phyloP scores from a whole-genome alignment of 1,284 basidiomycete genomes.

The Hymenochaete sp. region DNA sequence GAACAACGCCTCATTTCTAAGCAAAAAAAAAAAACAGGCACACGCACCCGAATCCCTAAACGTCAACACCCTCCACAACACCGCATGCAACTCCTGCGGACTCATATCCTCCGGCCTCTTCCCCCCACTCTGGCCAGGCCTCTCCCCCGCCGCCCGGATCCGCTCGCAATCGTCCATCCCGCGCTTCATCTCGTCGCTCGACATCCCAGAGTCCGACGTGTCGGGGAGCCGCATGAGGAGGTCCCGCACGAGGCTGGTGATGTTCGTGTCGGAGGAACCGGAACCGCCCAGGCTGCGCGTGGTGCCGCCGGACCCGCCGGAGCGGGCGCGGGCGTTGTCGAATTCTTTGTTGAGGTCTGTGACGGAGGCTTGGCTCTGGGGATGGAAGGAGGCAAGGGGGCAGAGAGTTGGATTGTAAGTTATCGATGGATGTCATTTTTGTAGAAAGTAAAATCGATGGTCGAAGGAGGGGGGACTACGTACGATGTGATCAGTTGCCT shows the following conservation, averaged over 20 bases:
- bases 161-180: slow-evolving; percentile 73
- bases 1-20: too few relatives aligned
- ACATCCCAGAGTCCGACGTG: slow-evolving; percentile 25
- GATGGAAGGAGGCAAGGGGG: too few relatives aligned
- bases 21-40: slow-evolving; percentile 7
- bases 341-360: slow-evolving; percentile 80
- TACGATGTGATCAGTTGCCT: slow-evolving; percentile 67
- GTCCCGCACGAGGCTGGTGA: too few relatives aligned
- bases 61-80: slow-evolving; percentile 79
- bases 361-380: slow-evolving; percentile 66
- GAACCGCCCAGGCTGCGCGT: too few relatives aligned
- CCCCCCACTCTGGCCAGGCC: too few relatives aligned
- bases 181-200: slow-evolving; percentile 48
- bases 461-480: slow-evolving; percentile 21
- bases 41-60: slow-evolving; percentile 68
- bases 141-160: slow-evolving; percentile 50
- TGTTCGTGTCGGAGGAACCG: slow-evolving; percentile 23
- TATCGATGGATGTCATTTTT: not conserved
- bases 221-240: too few relatives aligned
- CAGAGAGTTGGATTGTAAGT: too few relatives aligned
- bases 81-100: slow-evolving; percentile 79
- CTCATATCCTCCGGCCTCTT: slow-evolving; percentile 74
- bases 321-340: slow-evolving; percentile 54
- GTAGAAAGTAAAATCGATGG: not conserved
- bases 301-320: slow-evolving; percentile 33